Evolutionary conservation across 805 yeast genomes (phyloP).

Genomic region (Myxozyma neotropica): DNA sequence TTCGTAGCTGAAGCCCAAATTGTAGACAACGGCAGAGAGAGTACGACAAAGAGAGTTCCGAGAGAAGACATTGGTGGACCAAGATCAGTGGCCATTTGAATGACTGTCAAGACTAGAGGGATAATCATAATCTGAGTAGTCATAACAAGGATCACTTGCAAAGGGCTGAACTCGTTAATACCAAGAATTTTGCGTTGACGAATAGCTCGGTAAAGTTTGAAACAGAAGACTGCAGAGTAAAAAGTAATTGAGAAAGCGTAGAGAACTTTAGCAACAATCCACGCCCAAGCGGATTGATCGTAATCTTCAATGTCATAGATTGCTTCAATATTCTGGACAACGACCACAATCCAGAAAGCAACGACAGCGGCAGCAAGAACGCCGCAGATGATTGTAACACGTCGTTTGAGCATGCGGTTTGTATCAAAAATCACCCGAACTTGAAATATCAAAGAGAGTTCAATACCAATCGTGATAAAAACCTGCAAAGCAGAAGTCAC

Average conservation of each 20-base stretch:
- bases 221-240: conserved; percentile 60
- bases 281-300: conserved; percentile 47
- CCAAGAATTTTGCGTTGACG: conserved; percentile 76
- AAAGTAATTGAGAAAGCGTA: conserved; percentile 70
- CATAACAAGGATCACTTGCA: conserved; percentile 81
- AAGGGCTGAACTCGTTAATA: conserved; percentile 75
- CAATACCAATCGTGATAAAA: conserved; percentile 61
- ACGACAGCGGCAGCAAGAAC: conserved; percentile 57
- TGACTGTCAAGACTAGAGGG: conserved; percentile 70
- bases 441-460: conserved; percentile 70
- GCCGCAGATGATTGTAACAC: conserved; percentile 52
- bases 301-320: conserved; percentile 49
- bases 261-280: conserved; percentile 48
- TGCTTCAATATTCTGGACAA: conserved; percentile 47
- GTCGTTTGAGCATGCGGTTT: conserved; percentile 45
- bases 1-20: conserved; percentile 84
- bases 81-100: conserved; percentile 50
- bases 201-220: conserved; percentile 70
- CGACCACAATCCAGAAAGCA: conserved; percentile 60
- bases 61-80: conserved; percentile 49
- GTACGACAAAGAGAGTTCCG: conserved; percentile 62
- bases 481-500: conserved; percentile 65
- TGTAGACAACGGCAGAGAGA: conserved; percentile 79
- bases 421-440: conserved; percentile 62
- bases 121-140: conserved; percentile 76